phyloP scores from a whole-genome alignment of 495 filamentous ascomycete species.

The Trypethelium eluteriae region DNA sequence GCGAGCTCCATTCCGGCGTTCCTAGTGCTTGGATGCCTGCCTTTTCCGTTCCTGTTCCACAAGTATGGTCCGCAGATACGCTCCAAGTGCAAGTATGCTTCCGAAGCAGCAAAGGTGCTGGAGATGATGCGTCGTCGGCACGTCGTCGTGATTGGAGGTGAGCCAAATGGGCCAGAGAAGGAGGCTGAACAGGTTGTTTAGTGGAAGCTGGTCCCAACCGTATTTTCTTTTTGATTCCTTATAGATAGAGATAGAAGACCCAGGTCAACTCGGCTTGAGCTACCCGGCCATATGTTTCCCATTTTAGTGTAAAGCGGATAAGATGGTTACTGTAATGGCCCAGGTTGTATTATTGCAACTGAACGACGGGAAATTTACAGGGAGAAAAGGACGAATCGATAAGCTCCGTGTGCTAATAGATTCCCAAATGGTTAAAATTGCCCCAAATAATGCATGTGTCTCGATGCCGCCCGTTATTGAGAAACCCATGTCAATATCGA shows the following conservation, averaged over 20 bases:
- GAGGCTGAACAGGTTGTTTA: slow-evolving; percentile 16
- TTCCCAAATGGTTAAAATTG: slow-evolving; percentile 8
- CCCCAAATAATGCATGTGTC: slow-evolving; percentile 7
- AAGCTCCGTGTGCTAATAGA: slow-evolving; percentile 7
- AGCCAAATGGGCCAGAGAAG: slow-evolving; percentile 24
- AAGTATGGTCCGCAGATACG: slow-evolving; percentile 18
- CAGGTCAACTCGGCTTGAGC: slow-evolving; percentile 10
- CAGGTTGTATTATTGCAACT: slow-evolving; percentile 11
- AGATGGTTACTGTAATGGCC: slow-evolving; percentile 11
- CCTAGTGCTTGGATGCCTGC: slow-evolving; percentile 20
- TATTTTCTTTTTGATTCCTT: slow-evolving; percentile 6
- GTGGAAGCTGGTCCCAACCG: slow-evolving; percentile 9
- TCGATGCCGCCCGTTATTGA: slow-evolving; percentile 9
- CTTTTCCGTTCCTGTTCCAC: slow-evolving; percentile 20
- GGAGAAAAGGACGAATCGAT: slow-evolving; percentile 11
- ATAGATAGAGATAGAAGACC: slow-evolving; percentile 8
- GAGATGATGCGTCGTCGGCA: slow-evolving; percentile 23
- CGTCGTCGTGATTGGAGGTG: slow-evolving; percentile 24
- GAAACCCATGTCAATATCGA: slow-evolving; percentile 12
- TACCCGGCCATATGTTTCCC: slow-evolving; percentile 8
- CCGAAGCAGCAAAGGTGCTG: slow-evolving; percentile 14
- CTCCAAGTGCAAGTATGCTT: slow-evolving; percentile 18
- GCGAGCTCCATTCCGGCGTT: slow-evolving; percentile 21
- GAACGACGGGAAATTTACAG: slow-evolving; percentile 12
- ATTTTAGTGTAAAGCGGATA: neutral